Conservation (phyloP, 2,329 filamentous ascomycete species). For the Colletotrichum sp. region DNA sequence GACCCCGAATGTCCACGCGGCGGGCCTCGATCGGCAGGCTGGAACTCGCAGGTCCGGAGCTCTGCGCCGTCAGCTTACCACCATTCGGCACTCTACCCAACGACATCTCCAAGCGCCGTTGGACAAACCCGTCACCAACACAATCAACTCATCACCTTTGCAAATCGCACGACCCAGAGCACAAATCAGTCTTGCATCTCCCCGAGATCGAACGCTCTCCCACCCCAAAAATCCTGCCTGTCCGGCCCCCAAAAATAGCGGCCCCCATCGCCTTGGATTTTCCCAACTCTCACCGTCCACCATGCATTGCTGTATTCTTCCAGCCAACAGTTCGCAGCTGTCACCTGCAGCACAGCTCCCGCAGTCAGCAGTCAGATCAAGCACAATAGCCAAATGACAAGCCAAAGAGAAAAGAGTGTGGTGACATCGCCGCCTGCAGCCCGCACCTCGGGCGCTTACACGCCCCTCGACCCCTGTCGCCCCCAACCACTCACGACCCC, state of each 20-base stretch:
- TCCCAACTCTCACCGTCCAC: not conserved
- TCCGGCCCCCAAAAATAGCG: not conserved
- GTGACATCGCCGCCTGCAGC: constrained; percentile 1
- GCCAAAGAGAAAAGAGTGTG: not conserved
- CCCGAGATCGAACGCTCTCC: not conserved
- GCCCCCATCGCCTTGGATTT: not conserved
- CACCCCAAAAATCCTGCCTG: not conserved
- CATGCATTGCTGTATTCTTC: not conserved
- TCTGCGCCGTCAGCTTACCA: constrained; percentile 12
- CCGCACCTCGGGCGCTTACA: constrained; percentile 20
- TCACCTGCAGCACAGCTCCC: not conserved
- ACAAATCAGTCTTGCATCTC: not conserved
- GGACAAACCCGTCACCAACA: not conserved
- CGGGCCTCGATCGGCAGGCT: not conserved
- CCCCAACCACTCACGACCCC: not conserved
- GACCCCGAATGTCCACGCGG: not conserved
- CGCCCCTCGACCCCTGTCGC: constrained; percentile 10
- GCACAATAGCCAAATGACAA: not conserved
- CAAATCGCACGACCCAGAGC: not conserved
- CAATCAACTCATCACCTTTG: not conserved
- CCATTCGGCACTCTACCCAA: not conserved
- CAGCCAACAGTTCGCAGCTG: not conserved
- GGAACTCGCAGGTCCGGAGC: not conserved
- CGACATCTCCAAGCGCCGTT: not conserved
- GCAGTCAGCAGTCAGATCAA: not conserved